Base-by-base conservation (phyloP, 345 rosid genomes). In the Aquilaria yunnanensis region DNA sequence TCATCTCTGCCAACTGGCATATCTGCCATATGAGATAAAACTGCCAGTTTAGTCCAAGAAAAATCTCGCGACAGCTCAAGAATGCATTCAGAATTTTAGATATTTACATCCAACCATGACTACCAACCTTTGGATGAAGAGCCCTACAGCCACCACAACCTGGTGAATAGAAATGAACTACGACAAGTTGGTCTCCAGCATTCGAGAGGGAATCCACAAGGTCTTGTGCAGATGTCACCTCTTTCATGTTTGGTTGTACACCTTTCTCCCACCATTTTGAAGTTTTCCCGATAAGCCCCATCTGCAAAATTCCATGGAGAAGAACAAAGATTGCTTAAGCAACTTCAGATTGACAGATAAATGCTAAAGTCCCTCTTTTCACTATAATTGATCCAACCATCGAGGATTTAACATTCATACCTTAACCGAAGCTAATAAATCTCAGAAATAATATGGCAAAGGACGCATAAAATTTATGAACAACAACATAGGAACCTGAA, bases 101-200 rank as follows among this genome's bases (percentile, higher is more conserved):
- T 7, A 60, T 2, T 5, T 0, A 13, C 30, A 50, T 9, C 47
- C 6, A 32, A n/a, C 31, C 31, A 14, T 32, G 32, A 4, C 3
- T 2, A 41, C 62, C 62, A 33, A 88, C 96, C 92, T 94, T 94
- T 34, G 97, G 96, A 75, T 94, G 99, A 55, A 94, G 95, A 74
- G 96, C 86, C 73, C 75, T 94, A 78, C 99, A 94, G 65, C 99
- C 97, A 14, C 99, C 95, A 46, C 99, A 94, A 4, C 97, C 96
- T 47, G 97, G 99, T 2, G 99, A 94, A 80, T 86, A 90, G 87
- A 94, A 94, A 76, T 82, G 96, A 56, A 94, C 82, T 3, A 94
- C 67, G 4, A 90, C 87, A 50, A 94, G 93, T 65, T 88, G 80
- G 72, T 94, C 99, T 51, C 96, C 96, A 4, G 95, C 83, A 59